Evolutionary conservation across 441 rosid genomes (phyloP), one percentile per base, ranked within the genome.

Genomic region (Populus hybrid): DNA sequence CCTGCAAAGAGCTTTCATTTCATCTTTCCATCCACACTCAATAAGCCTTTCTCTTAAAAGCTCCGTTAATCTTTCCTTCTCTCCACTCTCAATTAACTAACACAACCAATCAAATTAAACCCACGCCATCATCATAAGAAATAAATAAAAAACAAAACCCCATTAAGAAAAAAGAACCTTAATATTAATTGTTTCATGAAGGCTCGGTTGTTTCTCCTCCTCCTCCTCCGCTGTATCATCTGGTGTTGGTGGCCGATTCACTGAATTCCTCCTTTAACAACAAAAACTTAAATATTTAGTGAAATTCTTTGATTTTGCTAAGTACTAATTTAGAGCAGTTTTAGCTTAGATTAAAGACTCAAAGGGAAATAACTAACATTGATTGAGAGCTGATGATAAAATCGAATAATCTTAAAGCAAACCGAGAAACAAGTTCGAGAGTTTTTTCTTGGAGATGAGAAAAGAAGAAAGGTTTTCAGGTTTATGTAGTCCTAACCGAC

Each of bases 21-120:
- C 98, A 80, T 95, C 99, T 80, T 85, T 92, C 99, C 99, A 92
- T 34, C 97, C 99, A 77, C 94, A 92, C 73, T 95, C 99, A 30
- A 89, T 76, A 75, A 95, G 91, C 82, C 89, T 90, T 73, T 95
- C 96, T 80, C 94, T 88, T 84, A 93, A 84, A 23, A 93, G 90
- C 80, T 95, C 98, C 98, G 84, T 95, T 38, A 91, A 68, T 70
- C 87, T 82, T 83, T 95, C 95, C 73, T 91, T 95, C 80, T 95
- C 98, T 38, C 98, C 98, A 66, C 92, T 91, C 83, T 95, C 95
- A 69, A 88, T 89, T 83, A 95, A 77, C 98, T 91, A 74, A 61
- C 5, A 30, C 14, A 50, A 46, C n/a, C 46, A 64, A 6, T 65
- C 68, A 72, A 19, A 71, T 26, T 9, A 76, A 46, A 53, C 35